These are phyloP conservation scores for Mayamaea pseudoterrestris DNA, from an alignment of 108 stramenopile genomes.

Conservation along the genomic window DNA sequence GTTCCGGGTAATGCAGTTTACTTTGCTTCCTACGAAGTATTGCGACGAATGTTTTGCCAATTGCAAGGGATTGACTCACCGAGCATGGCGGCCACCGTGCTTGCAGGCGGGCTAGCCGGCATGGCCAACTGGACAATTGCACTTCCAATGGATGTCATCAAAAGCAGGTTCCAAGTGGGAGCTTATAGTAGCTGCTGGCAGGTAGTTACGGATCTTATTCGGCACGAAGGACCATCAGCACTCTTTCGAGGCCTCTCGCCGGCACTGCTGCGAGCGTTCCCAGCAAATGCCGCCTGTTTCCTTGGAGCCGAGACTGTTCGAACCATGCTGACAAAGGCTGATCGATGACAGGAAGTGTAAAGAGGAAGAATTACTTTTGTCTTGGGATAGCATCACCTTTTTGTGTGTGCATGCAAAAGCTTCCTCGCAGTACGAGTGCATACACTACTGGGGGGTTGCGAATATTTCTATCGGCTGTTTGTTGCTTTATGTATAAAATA, in stretches of 20 bases:
- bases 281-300: constrained; percentile 90
- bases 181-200: constrained; percentile 54
- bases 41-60: constrained; percentile 36
- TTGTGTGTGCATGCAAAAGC: too few relatives aligned
- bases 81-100: constrained; percentile 45
- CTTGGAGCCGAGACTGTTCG: constrained; percentile 63
- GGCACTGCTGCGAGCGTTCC: constrained; percentile 85
- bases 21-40: constrained; percentile 73
- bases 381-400: too few relatives aligned
- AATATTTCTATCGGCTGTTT: too few relatives aligned
- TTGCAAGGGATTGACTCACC: constrained; percentile 18
- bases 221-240: constrained; percentile 67
- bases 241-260: constrained; percentile 76
- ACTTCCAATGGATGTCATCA: constrained; percentile 81
- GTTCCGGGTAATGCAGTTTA: constrained; percentile 81
- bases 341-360: too few relatives aligned
- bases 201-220: constrained; percentile 54
- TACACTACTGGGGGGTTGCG: too few relatives aligned
- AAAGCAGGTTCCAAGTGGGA: constrained; percentile 74
- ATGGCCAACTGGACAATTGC: constrained; percentile 79
- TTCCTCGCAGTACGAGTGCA: too few relatives aligned
- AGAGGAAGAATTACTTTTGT: too few relatives aligned
- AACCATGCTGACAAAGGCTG: background rate
- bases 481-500: too few relatives aligned
- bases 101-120: constrained; percentile 82